Base-by-base conservation (phyloP, 2,329 filamentous ascomycete genomes). In the Alternaria rosae region DNA sequence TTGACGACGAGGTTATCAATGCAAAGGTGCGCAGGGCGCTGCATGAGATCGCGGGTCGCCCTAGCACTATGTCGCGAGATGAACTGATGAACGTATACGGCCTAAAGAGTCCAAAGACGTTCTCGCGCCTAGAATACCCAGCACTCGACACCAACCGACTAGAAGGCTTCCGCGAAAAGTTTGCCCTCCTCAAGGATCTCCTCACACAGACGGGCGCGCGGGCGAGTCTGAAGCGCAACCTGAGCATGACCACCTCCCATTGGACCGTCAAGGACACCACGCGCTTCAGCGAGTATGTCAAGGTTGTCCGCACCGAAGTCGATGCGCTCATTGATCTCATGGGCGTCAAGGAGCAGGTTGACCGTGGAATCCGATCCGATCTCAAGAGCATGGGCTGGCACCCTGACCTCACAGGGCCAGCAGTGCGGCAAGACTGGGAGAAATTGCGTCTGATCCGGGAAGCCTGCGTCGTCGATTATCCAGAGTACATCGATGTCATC, bases 341-440 rank as follows among this genome's bases (percentile, higher is more conserved):
- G 66, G 80, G 75, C 42, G 79, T 82, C 23, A 79, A 82, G 64
- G 79, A 82, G 50, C 73, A 79, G 42, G 78, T 84, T 1, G 81
- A 84, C 65, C 70, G 79, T 12, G 82, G 77, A 12, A 80, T 81
- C 69, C 74, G 78, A 35, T 79, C 79, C 62, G 82, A 84, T 54
- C 82, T 84, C 58, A 78, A 78, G 38, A 77, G 78, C 12, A 80
- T 84, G 70, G 82, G 81, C n/a, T 84, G 82, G 82, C 82, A 84
- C 67, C 76, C 83, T 3, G 82, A 83, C 54, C 74, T 80, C 9
- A 76, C 77, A 10, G 72, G 72, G 0, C 70, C 73, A 11, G 47
- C 71, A 11, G 71, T 78, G 6, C 66, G 70, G 41, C 67, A 73
- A 21, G 77, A 79, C 38, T 78, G 74, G 76, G 75, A 77, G 42